phyloP scores from a whole-genome alignment of 805 yeast genomes.

The Millerozyma acaciae region DNA sequence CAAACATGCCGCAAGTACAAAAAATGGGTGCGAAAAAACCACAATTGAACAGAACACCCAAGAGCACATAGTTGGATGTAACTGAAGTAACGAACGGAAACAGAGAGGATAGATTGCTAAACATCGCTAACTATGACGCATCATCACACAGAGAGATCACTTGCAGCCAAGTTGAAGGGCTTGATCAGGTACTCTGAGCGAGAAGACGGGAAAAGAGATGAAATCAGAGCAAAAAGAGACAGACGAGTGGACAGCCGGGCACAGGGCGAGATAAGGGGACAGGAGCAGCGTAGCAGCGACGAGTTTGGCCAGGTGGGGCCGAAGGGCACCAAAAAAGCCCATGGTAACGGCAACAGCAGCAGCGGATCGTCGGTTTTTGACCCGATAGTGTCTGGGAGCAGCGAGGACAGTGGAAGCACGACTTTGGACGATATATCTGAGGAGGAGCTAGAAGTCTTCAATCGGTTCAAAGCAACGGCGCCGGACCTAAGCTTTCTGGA shows the following conservation, averaged over 20 bases:
- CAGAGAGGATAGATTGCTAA: slow-evolving; percentile 1
- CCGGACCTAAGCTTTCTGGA: too few species aligned
- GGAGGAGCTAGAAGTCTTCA: slow-evolving; percentile 4
- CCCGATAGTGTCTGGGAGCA: too few species aligned
- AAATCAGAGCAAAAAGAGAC: not conserved
- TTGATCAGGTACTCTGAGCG: not conserved
- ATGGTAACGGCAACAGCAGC: too few species aligned
- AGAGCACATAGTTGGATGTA: too few species aligned
- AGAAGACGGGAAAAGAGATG: not conserved
- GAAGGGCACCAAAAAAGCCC: not conserved
- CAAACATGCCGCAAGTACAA: too few species aligned
- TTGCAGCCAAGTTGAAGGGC: slow-evolving; percentile 1
- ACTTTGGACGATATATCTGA: not conserved
- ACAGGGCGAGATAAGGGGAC: not conserved
- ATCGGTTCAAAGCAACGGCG: not conserved
- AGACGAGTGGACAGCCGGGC: not conserved
- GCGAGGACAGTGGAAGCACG: not conserved
- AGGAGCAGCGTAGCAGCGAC: not conserved
- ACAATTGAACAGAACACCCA: too few species aligned
- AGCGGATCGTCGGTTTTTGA: too few species aligned
- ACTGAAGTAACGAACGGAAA: too few species aligned
- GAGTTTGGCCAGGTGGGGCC: not conserved
- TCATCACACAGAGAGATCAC: not conserved
- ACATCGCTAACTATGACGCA: not conserved
- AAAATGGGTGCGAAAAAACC: too few species aligned